Percentiles rank a stretch among this genome's conserved stretches.
These are phyloP conservation scores for Kazachstania kunashirensis DNA, from an alignment of 805 yeast species.

Conservation along the genomic window DNA sequence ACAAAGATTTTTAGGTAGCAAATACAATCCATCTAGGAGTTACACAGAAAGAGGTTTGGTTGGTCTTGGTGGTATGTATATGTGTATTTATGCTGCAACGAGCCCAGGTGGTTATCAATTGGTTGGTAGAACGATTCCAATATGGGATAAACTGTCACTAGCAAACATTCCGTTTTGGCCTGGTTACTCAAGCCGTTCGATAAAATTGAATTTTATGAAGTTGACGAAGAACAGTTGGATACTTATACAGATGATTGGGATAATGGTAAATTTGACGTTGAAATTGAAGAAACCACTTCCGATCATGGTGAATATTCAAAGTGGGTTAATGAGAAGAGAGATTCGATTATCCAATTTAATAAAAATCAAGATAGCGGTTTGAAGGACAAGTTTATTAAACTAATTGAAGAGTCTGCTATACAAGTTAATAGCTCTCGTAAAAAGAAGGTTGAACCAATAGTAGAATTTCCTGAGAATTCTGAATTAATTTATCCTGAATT, in stretches of 20 bases:
- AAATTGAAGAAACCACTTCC: slow-evolving; percentile 67
- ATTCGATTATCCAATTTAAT: slow-evolving; percentile 61
- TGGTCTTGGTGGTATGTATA: slow-evolving; percentile 97
- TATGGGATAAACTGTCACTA: slow-evolving; percentile 88
- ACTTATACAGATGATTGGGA: slow-evolving; percentile 57
- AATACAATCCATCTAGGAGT: slow-evolving; percentile 93
- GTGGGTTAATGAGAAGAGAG: slow-evolving; percentile 69
- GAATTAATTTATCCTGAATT: slow-evolving; percentile 84
- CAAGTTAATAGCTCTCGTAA: slow-evolving; percentile 53
- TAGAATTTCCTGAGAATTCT: slow-evolving; percentile 65
- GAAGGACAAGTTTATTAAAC: slow-evolving; percentile 71
- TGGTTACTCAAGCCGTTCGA: slow-evolving; percentile 92
- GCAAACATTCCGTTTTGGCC: slow-evolving; percentile 64
- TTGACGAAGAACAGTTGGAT: slow-evolving; percentile 75
- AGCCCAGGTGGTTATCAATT: slow-evolving; percentile 98
- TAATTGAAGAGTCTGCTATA: slow-evolving; percentile 73
- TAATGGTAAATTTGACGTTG: slow-evolving; percentile 71
- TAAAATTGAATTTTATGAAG: slow-evolving; percentile 91
- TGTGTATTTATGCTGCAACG: slow-evolving; percentile 97
- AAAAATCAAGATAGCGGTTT: slow-evolving; percentile 68
- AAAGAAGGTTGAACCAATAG: slow-evolving; percentile 36
- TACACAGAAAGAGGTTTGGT: slow-evolving; percentile 95
- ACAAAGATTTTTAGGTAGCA: slow-evolving; percentile 83
- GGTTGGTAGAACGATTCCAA: slow-evolving; percentile 93
- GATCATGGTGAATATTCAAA: slow-evolving; percentile 68